Evolutionary conservation across 352 stramenopile species (phyloP), one percentile per base, ranked within the genome.

Genomic region (Pythium coloratum): DNA sequence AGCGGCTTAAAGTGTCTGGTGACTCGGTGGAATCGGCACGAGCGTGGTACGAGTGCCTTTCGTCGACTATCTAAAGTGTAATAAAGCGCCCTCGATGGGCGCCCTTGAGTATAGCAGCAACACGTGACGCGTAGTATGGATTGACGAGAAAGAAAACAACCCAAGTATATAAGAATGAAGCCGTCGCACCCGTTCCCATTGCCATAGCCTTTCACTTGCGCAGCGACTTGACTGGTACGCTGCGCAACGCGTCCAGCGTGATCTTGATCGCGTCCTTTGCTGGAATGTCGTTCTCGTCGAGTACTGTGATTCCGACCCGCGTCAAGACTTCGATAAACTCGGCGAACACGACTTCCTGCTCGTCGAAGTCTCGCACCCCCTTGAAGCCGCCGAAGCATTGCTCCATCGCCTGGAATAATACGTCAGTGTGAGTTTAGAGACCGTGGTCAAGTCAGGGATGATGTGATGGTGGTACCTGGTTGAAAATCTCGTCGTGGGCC

Each of bases 31-130:
- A 86, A 32, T 84, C 86, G 59, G 80, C 76, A 36, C 89, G 80
- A 62, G 77, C 72, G 32, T 94, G 86, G 86, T 92, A 89, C 53
- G 84, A 94, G 55, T 89, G 85, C 63, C 66, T 94, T 16, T 65
- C 71, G 12, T 56, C 70, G 20, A 51, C 46, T 53, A 53, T 53
- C 46, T 53, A 53, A 53, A 32, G 46, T 53, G 46, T n/a, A 53
- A n/a, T 53, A 10, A 30, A 53, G 16, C 20, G 46, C 18, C 20
- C 10, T 10, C 10, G n/a, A 6, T 4, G 7, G 46, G 20, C 6
- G 46, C 20, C 13, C 30, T 64, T 67, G 47, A 67, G 32, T 55
- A 44, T 42, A 46, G 5, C 18, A 6, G n/a, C 46, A 13, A 10
- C 18, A 30, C 6, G 46, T n/a, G 20, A 53, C 18, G 46, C 14